phyloP scores from a whole-genome alignment of 768 basidiomycete species.

The Trichaptum fuscoviolaceum region DNA sequence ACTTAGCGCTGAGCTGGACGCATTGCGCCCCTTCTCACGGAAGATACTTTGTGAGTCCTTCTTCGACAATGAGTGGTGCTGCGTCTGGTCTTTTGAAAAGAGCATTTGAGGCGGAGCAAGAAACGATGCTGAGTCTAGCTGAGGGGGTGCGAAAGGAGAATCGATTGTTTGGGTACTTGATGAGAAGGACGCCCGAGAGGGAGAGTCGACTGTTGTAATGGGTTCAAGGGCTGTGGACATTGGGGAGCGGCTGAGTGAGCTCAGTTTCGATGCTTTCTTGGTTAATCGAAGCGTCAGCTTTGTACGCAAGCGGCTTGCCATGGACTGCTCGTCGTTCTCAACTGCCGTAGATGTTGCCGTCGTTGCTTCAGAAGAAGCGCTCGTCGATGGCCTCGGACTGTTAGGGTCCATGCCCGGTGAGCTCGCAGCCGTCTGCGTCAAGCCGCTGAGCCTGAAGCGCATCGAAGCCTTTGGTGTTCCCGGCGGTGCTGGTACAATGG shows the following conservation, averaged over 20 bases:
- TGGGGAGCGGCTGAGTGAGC: background rate
- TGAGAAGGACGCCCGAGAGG: background rate
- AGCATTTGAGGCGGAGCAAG: background rate
- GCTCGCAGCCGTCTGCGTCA: background rate
- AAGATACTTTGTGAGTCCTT: background rate
- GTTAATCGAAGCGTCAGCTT: background rate
- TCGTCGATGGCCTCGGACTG: background rate
- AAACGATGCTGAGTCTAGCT: background rate
- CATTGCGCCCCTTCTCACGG: background rate
- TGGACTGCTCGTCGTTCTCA: background rate
- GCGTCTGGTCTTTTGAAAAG: background rate
- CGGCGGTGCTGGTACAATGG: background rate
- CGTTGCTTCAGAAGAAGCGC: background rate
- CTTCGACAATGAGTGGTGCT: background rate
- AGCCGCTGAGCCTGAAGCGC: background rate
- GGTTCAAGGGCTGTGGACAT: background rate
- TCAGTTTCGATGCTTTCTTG: background rate
- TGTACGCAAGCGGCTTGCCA: background rate
- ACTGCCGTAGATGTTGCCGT: background rate
- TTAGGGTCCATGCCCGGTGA: background rate
- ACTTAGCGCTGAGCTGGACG: background rate
- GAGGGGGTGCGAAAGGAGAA: background rate
- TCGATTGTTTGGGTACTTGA: background rate
- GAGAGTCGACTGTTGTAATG: background rate
- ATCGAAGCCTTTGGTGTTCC: background rate